phyloP scores from a whole-genome alignment of 2,329 filamentous ascomycete species.

The Parafenestella ontariensis region DNA sequence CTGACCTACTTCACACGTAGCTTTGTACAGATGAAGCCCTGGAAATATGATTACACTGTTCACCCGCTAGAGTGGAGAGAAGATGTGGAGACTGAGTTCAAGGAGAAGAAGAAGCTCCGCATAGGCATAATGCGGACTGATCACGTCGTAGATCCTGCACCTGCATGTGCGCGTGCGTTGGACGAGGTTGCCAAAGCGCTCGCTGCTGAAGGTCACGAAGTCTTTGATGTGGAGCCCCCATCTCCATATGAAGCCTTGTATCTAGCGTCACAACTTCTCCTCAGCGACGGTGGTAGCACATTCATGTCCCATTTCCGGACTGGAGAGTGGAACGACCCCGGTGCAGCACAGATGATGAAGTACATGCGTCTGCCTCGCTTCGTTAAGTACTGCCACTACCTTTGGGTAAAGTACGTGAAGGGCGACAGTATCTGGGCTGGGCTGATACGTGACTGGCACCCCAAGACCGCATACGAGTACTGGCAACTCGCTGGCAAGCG shows the following conservation, averaged over 20 bases:
- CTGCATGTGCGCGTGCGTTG: conserved; percentile 80
- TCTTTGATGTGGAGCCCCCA: conserved; percentile 71
- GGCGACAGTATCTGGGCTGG: conserved; percentile 80
- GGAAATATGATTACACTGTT: conserved; percentile 86
- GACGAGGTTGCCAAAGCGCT: conserved; percentile 74
- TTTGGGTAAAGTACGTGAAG: conserved; percentile 85
- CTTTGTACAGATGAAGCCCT: conserved; percentile 81
- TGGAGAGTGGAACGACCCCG: conserved; percentile 80
- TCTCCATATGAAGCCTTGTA: conserved; percentile 75
- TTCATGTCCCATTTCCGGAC: conserved; percentile 78
- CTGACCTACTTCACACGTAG: conserved; percentile 82
- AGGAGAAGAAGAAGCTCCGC: conserved; percentile 68
- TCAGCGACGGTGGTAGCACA: conserved; percentile 81
- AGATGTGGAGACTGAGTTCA: conserved; percentile 65
- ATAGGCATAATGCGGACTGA: conserved; percentile 82
- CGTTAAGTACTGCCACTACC: conserved; percentile 84
- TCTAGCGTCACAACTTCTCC: conserved; percentile 80
- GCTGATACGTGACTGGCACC: conserved; percentile 74
- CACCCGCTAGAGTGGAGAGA: conserved; percentile 83
- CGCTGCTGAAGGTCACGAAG: conserved; percentile 74
- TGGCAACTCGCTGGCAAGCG: conserved; percentile 81
- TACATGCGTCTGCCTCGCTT: conserved; percentile 76
- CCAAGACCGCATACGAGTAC: conserved; percentile 77
- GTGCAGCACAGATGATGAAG: conserved; percentile 75
- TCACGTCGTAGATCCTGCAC: conserved; percentile 83